A percentile compares a stretch with the other conserved stretches of the same genome.
phyloP scores from a whole-genome alignment of 768 basidiomycete genomes.

The Boletellus emodensis region DNA sequence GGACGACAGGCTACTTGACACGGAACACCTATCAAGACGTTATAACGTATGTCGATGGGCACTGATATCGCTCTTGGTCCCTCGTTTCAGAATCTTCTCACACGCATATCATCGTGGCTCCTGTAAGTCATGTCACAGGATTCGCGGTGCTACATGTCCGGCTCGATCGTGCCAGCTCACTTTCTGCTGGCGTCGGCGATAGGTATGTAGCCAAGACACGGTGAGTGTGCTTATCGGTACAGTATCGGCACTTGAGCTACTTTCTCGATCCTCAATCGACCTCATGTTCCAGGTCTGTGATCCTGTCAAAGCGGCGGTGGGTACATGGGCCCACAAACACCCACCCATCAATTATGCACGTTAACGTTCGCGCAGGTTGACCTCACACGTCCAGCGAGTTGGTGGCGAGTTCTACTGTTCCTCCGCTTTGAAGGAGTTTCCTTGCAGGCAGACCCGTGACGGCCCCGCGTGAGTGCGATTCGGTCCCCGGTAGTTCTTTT shows the following conservation, averaged over 20 bases:
- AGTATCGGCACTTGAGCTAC: slow-evolving; percentile 32
- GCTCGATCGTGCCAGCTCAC: too few relatives aligned
- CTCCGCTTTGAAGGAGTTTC: background rate
- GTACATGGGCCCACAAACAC: slow-evolving; percentile 25
- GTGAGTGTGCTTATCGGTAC: slow-evolving; percentile 42
- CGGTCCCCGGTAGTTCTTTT: slow-evolving; percentile 35
- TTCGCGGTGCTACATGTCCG: slow-evolving; percentile 20
- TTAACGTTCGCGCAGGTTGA: slow-evolving; percentile 38
- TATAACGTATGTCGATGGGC: slow-evolving; percentile 32
- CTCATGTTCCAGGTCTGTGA: slow-evolving; percentile 3
- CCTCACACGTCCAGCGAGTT: slow-evolving; percentile 49
- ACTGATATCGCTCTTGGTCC: slow-evolving; percentile 49
- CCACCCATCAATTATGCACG: background rate
- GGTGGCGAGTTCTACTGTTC: slow-evolving; percentile 6
- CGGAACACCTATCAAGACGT: slow-evolving; percentile 40
- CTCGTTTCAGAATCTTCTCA: slow-evolving; percentile 50
- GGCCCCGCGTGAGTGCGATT: slow-evolving; percentile 46
- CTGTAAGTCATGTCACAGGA: slow-evolving; percentile 29
- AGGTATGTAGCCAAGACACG: too few relatives aligned
- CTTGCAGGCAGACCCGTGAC: slow-evolving; percentile 51
- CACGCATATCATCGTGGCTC: slow-evolving; percentile 41
- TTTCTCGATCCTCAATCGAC: slow-evolving; percentile 39
- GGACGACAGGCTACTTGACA: slow-evolving; percentile 52
- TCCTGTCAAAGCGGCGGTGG: slow-evolving; percentile 37
- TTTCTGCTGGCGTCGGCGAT: too few relatives aligned